Conservation (phyloP, 108 stramenopile genomes). For the Skeletonema costatum region DNA sequence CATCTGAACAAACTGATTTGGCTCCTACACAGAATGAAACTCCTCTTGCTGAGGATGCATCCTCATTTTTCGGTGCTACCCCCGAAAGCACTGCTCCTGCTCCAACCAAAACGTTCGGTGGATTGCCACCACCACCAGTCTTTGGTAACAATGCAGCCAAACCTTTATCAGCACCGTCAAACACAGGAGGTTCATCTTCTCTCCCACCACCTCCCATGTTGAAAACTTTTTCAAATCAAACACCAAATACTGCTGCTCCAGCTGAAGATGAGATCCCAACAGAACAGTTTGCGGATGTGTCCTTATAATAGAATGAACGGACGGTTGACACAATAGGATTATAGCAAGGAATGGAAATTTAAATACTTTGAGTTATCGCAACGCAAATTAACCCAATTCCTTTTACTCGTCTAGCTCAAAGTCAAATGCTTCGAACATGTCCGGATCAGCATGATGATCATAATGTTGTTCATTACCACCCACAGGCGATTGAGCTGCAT, state of each 20-base stretch:
- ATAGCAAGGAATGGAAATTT: background rate
- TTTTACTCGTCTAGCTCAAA: conserved; percentile 15
- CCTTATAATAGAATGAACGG: conserved; percentile 8
- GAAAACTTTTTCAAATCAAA: background rate
- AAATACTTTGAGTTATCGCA: background rate
- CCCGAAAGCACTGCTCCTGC: conserved; percentile 6
- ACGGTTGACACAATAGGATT: background rate
- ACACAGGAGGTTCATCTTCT: background rate
- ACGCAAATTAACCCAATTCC: background rate
- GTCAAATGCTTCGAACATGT: conserved; percentile 30
- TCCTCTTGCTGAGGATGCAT: background rate
- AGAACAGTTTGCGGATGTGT: conserved; percentile 22
- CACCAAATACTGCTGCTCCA: background rate
- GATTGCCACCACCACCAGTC: conserved; percentile 29
- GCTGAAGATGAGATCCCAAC: conserved; percentile 16
- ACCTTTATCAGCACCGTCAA: background rate
- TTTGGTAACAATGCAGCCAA: conserved; percentile 1
- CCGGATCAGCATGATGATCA: conserved; percentile 18
- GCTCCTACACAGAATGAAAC: background rate
- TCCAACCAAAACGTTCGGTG: conserved; percentile 22
- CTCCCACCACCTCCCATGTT: conserved; percentile 30
- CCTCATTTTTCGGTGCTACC: background rate
- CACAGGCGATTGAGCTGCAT: background rate
- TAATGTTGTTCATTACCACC: conserved; percentile 4
- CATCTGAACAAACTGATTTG: background rate